These are phyloP conservation scores for Entonaema liquescens DNA, from an alignment of 495 filamentous ascomycete species.

Conservation along the genomic window DNA sequence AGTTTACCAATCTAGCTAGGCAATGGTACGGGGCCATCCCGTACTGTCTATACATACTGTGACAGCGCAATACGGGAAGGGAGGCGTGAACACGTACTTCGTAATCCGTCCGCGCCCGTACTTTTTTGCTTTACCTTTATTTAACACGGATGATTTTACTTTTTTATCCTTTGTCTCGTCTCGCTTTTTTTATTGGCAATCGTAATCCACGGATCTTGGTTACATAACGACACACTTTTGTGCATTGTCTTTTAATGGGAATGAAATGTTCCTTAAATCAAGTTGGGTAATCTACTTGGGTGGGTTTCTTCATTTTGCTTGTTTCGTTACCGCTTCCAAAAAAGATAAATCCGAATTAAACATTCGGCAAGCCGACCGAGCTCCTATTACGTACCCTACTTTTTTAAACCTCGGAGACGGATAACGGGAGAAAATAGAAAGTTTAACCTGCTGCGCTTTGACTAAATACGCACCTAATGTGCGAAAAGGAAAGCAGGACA, in stretches of 20 bases:
- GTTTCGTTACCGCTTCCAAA: constrained; percentile 6
- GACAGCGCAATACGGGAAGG: constrained; percentile 34
- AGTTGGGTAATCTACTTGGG: not conserved
- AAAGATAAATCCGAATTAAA: constrained; percentile 2
- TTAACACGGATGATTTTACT: constrained; percentile 8
- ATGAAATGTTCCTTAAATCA: not conserved
- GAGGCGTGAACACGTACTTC: constrained; percentile 34
- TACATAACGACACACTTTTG: not conserved
- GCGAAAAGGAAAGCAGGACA: not conserved
- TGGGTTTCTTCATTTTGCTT: constrained; percentile 1
- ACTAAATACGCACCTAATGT: constrained; percentile 19
- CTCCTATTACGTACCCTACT: constrained; percentile 6
- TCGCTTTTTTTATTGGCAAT: not conserved
- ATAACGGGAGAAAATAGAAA: constrained; percentile 23
- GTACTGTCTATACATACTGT: constrained; percentile 42
- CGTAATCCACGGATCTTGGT: not conserved
- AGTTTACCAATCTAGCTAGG: constrained; percentile 41
- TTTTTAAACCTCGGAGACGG: not conserved
- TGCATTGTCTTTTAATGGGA: not conserved
- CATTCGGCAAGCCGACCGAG: constrained; percentile 26
- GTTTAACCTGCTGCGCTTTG: constrained; percentile 11
- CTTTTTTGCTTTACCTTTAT: constrained; percentile 8
- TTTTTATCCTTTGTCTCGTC: not conserved
- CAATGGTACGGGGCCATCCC: constrained; percentile 40
- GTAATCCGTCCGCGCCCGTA: constrained; percentile 30